Percentiles rank a stretch among this genome's conserved stretches.
Conservation (phyloP, 768 basidiomycete genomes). For the Erythrobasidium yunnanense region DNA sequence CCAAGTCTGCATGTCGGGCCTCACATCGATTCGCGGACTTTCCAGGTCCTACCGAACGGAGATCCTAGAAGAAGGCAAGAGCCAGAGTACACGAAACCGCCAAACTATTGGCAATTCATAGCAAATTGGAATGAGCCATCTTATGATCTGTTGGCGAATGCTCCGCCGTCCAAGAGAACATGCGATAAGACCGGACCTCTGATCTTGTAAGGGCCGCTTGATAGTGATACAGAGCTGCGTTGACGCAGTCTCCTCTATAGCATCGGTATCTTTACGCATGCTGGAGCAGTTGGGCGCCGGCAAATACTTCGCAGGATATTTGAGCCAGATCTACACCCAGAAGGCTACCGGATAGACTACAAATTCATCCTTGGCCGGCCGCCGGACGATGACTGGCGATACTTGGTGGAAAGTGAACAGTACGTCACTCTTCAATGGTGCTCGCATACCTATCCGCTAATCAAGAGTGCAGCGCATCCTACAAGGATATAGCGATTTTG, state of each 20-base stretch:
- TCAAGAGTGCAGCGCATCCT: background rate
- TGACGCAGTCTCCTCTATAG: no score
- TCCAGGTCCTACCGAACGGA: background rate
- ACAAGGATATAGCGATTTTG: slow-evolving; percentile 6
- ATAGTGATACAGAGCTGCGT: no score
- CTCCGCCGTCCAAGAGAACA: background rate
- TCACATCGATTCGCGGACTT: slow-evolving; percentile 5
- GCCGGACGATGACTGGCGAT: slow-evolving; percentile 12
- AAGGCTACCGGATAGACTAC: background rate
- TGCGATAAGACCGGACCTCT: slow-evolving; percentile 9
- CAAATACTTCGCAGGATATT: slow-evolving; percentile 6
- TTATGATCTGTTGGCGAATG: background rate
- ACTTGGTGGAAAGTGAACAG: slow-evolving; percentile 3
- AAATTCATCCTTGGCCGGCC: slow-evolving; percentile 14
- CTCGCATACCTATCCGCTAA: background rate
- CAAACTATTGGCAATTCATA: background rate
- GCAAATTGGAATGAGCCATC: slow-evolving; percentile 11
- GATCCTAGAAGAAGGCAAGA: background rate
- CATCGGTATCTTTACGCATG: slow-evolving; percentile 17
- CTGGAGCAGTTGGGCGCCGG: background rate
- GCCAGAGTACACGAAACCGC: background rate
- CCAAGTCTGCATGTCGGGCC: background rate
- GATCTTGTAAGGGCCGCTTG: slow-evolving; percentile 10
- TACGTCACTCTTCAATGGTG: background rate
- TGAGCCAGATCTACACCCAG: slow-evolving; percentile 6